Evolutionary conservation across 768 basidiomycete genomes (phyloP), one percentile per base, ranked within the genome.

Genomic region (Pleurotus pulmonarius): DNA sequence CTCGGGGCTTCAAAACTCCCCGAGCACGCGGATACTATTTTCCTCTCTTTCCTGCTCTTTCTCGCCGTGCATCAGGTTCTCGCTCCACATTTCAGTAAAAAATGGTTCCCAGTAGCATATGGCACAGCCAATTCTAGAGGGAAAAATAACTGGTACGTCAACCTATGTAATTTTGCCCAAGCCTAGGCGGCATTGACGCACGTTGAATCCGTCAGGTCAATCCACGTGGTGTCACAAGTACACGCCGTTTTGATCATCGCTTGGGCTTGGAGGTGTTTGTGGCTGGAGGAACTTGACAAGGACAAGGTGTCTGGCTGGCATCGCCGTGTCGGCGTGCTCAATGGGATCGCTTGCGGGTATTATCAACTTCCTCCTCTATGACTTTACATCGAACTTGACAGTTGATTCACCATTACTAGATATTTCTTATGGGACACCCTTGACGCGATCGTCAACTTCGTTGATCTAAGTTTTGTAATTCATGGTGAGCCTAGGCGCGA

Each of bases 351-450:
- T 26, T 77, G 79, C 49, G 92, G 87, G 88, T 89, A 57, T 34
- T 34, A 8, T 37, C 20, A 52, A 46, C 16, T 29, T 15, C 48
- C 46, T 55, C 22, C 20, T 34, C 16, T 48, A n/a, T 40, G 16
- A 15, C n/a, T 59, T 24, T 16, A n/a, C 26, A 38, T 26, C 49
- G 39, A 43, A 9, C 39, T 18, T 43, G 37, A 18, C 11, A 39
- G 4, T 41, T 34, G 4, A 24, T 41, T 34, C 3, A 24, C 6
- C 48, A 22, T 16, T 4, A 49, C 0, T 57, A 88, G 86, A 4
- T 88, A 87, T 65, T 94, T 96, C 67, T 60, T 94, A 16, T 96
- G 93, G 93, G 93, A 96, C 64, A 78, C 79, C 0, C 56, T 90
- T 24, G 90, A 92, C 68, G 81, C 85, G 5, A 69, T 86, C 20